Base-by-base conservation (phyloP, 208 protist genomes). In the Acanthamoeba quina region DNA sequence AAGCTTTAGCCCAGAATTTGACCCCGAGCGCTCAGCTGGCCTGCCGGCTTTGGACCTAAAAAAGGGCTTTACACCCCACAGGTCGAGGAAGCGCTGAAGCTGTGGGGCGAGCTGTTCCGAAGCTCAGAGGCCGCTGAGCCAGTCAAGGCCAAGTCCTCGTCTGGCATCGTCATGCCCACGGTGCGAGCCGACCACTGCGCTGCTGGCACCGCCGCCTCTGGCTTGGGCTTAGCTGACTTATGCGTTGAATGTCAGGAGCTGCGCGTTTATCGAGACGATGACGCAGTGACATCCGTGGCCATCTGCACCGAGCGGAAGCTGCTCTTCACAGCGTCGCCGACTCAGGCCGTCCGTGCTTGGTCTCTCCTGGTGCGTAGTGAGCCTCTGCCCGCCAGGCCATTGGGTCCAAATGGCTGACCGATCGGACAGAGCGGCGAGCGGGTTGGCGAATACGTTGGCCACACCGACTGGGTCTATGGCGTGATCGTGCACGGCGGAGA, bases 381-480 rank as follows among this genome's bases (percentile, higher is more conserved):
- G 19, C 37, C 21, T 56, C 26, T 19, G 7, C 26, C 74, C 5
- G 0, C 5, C 74, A 58, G 11, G 44, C 34, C 41, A 9, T 21
- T 54, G 31, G 26, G 19, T 7, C 26, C 13, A 4, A 9, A 41
- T 26, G 19, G 34, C 72, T 80, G 9, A 80, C 72, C 2, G 11
- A 19, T 44, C 37, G 24, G 10, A 0, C 31, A 89, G 80, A 58
- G n/a, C 11, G 80, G 80, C 2, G 56, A 58, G 29, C 37, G 41
- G 5, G 31, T 89, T 11, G 34, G 56, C 15, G 80, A 68, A 13
- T 89, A 68, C 56, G 80, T 26, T 1, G 80, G 80, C 10, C 80
- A 89, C 52, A 89, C 80, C 6, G 80, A 89, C 56, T 89, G 80
- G 80, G 56, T 89, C 47, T 89, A 89, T 24, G 56, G 52, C 0